Evolutionary conservation across 148 eudicot species (phyloP), one percentile per base, ranked within the genome.

Genomic region (Simmondsia chinensis): DNA sequence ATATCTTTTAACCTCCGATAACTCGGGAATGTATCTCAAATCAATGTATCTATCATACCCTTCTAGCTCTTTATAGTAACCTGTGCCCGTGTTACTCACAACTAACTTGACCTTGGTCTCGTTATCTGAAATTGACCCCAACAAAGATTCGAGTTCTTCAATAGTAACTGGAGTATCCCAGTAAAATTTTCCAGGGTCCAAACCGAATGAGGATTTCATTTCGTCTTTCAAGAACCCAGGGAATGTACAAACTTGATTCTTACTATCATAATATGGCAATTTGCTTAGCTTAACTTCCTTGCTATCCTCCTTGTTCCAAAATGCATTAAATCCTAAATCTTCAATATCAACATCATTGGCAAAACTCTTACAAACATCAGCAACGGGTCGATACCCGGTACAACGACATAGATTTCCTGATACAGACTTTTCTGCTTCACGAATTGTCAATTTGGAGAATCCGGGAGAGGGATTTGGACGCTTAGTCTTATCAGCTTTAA

Each of bases 351-450:
- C 75, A 67, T 76, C 63, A 54, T 70, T 53, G 31, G 88, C 83
- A 58, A 80, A 80, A 48, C 80, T 76, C 54, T 80, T 80, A 69
- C 83, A 80, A 21, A 70, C 88, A 76, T 80, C 83, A 33, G 75
- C 80, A 31, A 80, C 67, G 37, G 88, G 71, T 33, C 88, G 79
- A 50, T 80, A 80, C 3, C 88, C 88, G 28, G 88, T 80, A 48
- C 88, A 80, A 11, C 88, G 57, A 56, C 88, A 80, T 18, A 80
- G 79, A 59, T 80, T 70, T 40, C 83, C 88, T 5, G 80, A 21
- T 7, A 80, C 62, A 41, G 80, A 50, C 55, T 50, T 70, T 60
- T 80, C 88, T 17, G 88, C 88, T 55, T 80, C 83, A 35, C 63
- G 50, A 33, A 54, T 61, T 0, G 77, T 69, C 16, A 80, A 58